A percentile compares a stretch with the other conserved stretches of the same genome.
These are phyloP conservation scores for Paraphoma chrysanthemicola DNA, from an alignment of 2,329 filamentous ascomycete species.

Conservation along the genomic window DNA sequence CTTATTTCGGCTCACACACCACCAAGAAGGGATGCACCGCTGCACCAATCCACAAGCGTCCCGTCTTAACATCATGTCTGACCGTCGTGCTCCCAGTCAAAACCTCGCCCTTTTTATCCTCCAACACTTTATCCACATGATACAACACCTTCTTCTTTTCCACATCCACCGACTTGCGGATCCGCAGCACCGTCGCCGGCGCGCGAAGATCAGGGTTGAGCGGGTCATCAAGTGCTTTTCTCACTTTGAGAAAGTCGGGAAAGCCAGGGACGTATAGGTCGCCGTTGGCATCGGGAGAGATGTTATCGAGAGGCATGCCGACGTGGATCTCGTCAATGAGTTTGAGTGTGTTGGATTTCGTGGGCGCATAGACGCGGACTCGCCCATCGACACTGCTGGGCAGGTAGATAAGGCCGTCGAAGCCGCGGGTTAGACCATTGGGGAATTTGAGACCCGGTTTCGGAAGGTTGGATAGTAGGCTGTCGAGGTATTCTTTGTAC, in stretches of 20 bases:
- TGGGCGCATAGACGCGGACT: slow-evolving; percentile 28
- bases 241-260: slow-evolving; percentile 11
- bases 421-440: slow-evolving; percentile 33
- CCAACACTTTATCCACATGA: slow-evolving; percentile 32
- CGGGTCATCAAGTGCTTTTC: slow-evolving; percentile 23
- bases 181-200: slow-evolving; percentile 28
- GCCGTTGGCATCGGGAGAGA: slow-evolving; percentile 32
- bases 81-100: slow-evolving; percentile 34
- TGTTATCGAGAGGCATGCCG: slow-evolving; percentile 37
- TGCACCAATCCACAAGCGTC: slow-evolving; percentile 30
- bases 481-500: slow-evolving; percentile 10
- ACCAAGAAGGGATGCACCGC: slow-evolving; percentile 14
- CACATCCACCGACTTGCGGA: slow-evolving; percentile 19
- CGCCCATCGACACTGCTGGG: slow-evolving; percentile 33
- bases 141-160: slow-evolving; percentile 14
- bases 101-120: slow-evolving; percentile 29
- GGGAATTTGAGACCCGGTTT: slow-evolving; percentile 36
- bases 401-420: slow-evolving; percentile 35
- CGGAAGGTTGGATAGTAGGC: slow-evolving; percentile 9
- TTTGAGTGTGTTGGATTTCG: slow-evolving; percentile 19
- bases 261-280: slow-evolving; percentile 35
- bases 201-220: slow-evolving; percentile 7
- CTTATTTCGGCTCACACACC: slow-evolving; percentile 15
- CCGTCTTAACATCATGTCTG: slow-evolving; percentile 34
- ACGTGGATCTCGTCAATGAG: slow-evolving; percentile 30